Percentiles rank a stretch among this genome's conserved stretches.
Conservation (phyloP, 768 basidiomycete genomes). For the Rossbeevera mucosa region DNA sequence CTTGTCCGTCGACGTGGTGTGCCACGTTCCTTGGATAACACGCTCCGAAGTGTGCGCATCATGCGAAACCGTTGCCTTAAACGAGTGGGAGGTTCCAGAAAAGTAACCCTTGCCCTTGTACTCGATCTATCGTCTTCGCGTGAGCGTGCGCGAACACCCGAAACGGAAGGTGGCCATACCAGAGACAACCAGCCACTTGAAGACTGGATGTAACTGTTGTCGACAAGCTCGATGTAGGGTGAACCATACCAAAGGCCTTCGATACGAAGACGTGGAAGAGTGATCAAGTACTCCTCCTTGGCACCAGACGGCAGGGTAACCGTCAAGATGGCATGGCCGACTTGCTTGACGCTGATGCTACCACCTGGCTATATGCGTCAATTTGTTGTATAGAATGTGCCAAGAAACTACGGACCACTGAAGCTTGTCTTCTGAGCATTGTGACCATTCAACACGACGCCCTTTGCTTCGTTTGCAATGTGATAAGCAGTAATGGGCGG, state of each 20-base stretch:
- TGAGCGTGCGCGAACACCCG: slow-evolving; percentile 25
- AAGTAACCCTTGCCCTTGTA: slow-evolving; percentile 98
- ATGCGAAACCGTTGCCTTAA: slow-evolving; percentile 75
- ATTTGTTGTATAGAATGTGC: not conserved
- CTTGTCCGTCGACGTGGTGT: slow-evolving; percentile 53
- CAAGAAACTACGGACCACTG: slow-evolving; percentile 46
- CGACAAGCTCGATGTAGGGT: slow-evolving; percentile 88
- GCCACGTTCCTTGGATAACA: slow-evolving; percentile 79
- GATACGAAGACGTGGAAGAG: slow-evolving; percentile 86
- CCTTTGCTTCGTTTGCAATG: slow-evolving; percentile 77
- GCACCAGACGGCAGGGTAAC: slow-evolving; percentile 54
- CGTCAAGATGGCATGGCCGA: slow-evolving; percentile 86
- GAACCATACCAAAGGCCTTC: slow-evolving; percentile 91
- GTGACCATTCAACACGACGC: slow-evolving; percentile 76
- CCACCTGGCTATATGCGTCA: slow-evolving; percentile 40
- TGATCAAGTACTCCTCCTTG: slow-evolving; percentile 78
- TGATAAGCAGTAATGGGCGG: slow-evolving; percentile 84
- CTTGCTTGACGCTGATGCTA: slow-evolving; percentile 85
- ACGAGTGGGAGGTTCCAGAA: slow-evolving; percentile 86
- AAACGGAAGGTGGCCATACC: slow-evolving; percentile 28
- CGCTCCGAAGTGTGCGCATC: slow-evolving; percentile 42
- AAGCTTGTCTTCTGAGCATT: slow-evolving; percentile 96
- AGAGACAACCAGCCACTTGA: slow-evolving; percentile 57
- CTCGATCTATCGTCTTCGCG: slow-evolving; percentile 56
- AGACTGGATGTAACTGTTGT: slow-evolving; percentile 72